These are phyloP conservation scores for Mucor plumbeus DNA, from an alignment of 371 early-diverging fungal genomes.

Conservation along the genomic window DNA sequence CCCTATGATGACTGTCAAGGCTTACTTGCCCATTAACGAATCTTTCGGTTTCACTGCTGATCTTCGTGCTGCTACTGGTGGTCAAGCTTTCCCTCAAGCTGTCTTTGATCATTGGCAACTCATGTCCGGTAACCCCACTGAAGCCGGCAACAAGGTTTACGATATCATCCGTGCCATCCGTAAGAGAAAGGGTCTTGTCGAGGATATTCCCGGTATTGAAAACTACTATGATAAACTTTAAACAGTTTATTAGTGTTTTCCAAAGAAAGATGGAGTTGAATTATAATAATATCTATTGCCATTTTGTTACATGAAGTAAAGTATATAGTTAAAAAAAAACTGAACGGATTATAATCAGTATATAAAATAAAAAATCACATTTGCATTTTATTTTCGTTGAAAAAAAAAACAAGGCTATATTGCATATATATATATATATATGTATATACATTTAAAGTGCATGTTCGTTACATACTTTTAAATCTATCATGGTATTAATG, in stretches of 20 bases:
- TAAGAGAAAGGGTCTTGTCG: slow-evolving; percentile 93
- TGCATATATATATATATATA: too few relatives aligned
- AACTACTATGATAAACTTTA: slow-evolving; percentile 92
- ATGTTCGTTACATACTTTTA: too few relatives aligned
- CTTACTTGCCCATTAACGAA: slow-evolving; percentile 98
- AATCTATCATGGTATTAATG: too few relatives aligned
- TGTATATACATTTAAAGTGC: too few relatives aligned
- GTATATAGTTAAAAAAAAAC: not conserved
- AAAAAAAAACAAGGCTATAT: not conserved
- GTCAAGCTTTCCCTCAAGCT: slow-evolving; percentile 98
- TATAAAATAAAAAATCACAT: not conserved
- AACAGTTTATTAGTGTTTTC: slow-evolving; percentile 25
- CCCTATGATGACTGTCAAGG: slow-evolving; percentile 94
- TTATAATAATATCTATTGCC: slow-evolving; percentile 6
- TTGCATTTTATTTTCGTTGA: not conserved
- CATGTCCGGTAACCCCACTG: slow-evolving; percentile 80
- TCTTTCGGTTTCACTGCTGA: slow-evolving; percentile 99
- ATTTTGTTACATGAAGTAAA: slow-evolving; percentile 19
- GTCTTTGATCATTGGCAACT: slow-evolving; percentile 90
- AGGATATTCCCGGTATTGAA: slow-evolving; percentile 88
- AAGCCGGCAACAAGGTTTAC: slow-evolving; percentile 82
- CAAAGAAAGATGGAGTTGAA: slow-evolving; percentile 5
- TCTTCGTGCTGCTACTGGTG: slow-evolving; percentile 77
- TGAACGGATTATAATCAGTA: not conserved
- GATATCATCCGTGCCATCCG: slow-evolving; percentile 83